Base-by-base conservation (phyloP, 495 filamentous ascomycete species). In the Hyaloscypha variabilis region DNA sequence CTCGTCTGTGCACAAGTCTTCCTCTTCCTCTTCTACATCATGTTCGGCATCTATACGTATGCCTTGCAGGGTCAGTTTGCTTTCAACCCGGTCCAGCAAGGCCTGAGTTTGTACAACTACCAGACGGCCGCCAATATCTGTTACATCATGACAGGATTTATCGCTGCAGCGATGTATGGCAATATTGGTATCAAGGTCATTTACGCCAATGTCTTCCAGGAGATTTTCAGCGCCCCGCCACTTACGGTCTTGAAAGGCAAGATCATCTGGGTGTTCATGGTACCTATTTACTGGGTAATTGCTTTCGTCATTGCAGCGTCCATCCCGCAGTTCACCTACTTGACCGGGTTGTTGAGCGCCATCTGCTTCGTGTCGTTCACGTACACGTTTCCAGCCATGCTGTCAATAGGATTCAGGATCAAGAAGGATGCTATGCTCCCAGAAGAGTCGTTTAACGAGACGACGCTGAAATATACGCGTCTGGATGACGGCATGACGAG, bases 121-220 rank as follows among this genome's bases (percentile, higher is more conserved):
- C 84, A 86, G 65, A 83, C 79, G n/a, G 81, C 77, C 8, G 81
- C 79, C 25, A 87, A 87, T 65, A 79, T 82, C n/a, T 51, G 49
- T 19, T 51, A 51, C 49, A 51, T 51, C 49, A 51, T 51, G 49
- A 51, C 49, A 1, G 49, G 49, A 21, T 51, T 51, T 17, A 51
- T 51, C 3, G 49, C 49, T 1, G 49, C 81, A 6, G 80, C 78
- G 4, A 75, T 87, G 6, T 87, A 87, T 71, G 83, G 84, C 34
- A 88, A 88, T 63, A 87, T 88, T 65, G 86, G 86, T 17, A 79
- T 88, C 67, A 88, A 88, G 67, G 82, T 87, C 13, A 71, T 88
- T 36, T 88, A 88, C 71, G 52, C 21, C 66, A 87, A 88, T 59
- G 76, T 88, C 36, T 65, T 85, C 14, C 74, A 83, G 34, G 82